Evolutionary conservation across 306 rosid species (phyloP).

Genomic region (Albizia julibrissin): DNA sequence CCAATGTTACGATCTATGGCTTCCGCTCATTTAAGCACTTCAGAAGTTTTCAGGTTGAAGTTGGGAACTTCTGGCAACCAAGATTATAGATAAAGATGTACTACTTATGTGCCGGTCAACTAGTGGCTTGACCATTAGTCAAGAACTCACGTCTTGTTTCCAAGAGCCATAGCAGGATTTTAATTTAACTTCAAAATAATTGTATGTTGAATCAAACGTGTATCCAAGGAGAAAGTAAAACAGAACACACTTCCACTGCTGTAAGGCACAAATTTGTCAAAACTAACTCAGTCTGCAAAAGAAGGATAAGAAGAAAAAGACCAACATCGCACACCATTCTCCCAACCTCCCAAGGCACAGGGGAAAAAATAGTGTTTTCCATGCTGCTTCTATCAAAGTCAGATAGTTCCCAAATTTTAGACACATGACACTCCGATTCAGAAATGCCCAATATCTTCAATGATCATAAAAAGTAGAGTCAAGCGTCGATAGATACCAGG

Average conservation of each 20-base stretch:
- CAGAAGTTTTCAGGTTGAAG: neutral
- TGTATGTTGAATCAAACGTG: neutral
- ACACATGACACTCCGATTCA: constrained; percentile 8
- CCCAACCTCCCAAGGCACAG: neutral
- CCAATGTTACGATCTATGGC: neutral
- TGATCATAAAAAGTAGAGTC: neutral
- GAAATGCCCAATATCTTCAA: neutral
- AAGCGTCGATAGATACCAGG: constrained; percentile 45
- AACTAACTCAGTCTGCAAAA: neutral
- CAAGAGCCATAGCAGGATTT: neutral
- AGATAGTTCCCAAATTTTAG: neutral
- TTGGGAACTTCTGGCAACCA: neutral
- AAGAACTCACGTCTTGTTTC: neutral
- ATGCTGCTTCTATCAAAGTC: neutral
- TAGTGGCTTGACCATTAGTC: neutral
- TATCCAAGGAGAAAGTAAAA: neutral
- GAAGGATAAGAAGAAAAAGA: neutral
- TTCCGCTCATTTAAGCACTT: neutral
- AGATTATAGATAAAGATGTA: neutral
- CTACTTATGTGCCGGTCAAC: neutral
- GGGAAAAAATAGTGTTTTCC: neutral
- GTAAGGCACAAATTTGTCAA: neutral
- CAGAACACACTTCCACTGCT: neutral
- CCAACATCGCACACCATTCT: neutral
- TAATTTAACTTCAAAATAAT: neutral